Evolutionary conservation across 345 rosid genomes (phyloP), one percentile per base, ranked within the genome.

Genomic region (Citrus medica): DNA sequence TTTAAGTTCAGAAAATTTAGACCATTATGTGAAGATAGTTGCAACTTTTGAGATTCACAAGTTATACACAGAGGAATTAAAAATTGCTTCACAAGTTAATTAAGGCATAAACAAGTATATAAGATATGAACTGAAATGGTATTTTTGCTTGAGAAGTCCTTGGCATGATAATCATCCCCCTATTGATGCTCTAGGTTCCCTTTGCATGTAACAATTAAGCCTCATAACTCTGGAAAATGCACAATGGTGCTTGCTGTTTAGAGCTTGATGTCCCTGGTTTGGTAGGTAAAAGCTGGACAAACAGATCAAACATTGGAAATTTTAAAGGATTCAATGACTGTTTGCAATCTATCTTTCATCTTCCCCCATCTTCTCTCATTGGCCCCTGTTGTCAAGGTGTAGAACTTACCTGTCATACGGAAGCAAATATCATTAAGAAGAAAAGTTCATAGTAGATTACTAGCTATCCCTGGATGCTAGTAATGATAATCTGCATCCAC

Each of bases 341-440:
- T 87, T 73, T 87, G 85, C 81, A 93, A 82, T 83, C 86, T 86
- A 21, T 95, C 99, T 85, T 93, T 92, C 97, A 95, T 90, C 85
- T 95, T 95, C 65, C 68, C 94, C 97, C 98, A 93, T 79, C 97
- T 89, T 83, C 98, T 90, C 71, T 95, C 94, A 21, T 95, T 95
- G 1, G 98, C 93, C 3, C 97, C 97, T 0, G 96, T 92, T 12
- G 98, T 92, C 90, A 95, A 69, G 13, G 95, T 92, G 82, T 89
- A 93, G 81, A 95, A 92, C 76, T 90, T 93, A 13, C 97, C 98
- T 92, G 90, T 83, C 79, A 80, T 16, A 46, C 9, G 13, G 38
- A 40, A 51, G 28, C 40, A 66, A 71, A 59, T 35, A 64, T 21
- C 67, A 63, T 14, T 79, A 30, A 73, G 78, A 22, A 28, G 22